These are phyloP conservation scores for Aspergillus pseudonomiae DNA, from an alignment of 2,329 filamentous ascomycete genomes.

Conservation along the genomic window DNA sequence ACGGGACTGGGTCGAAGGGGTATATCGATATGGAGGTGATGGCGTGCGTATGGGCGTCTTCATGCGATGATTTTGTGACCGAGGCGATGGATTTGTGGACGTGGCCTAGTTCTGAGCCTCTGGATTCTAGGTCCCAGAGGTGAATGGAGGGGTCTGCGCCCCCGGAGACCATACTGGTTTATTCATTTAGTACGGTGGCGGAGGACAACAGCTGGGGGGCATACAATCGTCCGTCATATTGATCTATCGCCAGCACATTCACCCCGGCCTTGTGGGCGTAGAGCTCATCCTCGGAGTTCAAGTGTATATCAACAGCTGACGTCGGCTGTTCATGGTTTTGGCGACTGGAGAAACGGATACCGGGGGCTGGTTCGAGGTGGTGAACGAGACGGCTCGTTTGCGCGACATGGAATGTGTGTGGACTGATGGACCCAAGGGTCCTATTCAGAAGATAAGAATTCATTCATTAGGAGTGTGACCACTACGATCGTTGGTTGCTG, in stretches of 20 bases:
- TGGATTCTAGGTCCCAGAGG: constrained; percentile 81
- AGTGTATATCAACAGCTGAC: constrained; percentile 12
- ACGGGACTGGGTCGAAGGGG: constrained; percentile 51
- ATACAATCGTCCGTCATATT: constrained; percentile 76
- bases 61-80: constrained; percentile 39
- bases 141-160: constrained; percentile 83
- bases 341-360: constrained; percentile 70
- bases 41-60: constrained; percentile 47
- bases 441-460: constrained; percentile 76
- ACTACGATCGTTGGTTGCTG: neutral
- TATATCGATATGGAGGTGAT: constrained; percentile 53
- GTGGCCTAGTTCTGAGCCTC: constrained; percentile 54
- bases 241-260: constrained; percentile 77
- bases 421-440: constrained; percentile 68
- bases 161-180: constrained; percentile 72
- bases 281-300: constrained; percentile 27
- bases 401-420: constrained; percentile 65
- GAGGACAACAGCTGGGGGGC: constrained; percentile 13
- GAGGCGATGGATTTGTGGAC: constrained; percentile 56
- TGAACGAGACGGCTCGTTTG: constrained; percentile 68
- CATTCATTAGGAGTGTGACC: constrained; percentile 61
- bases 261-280: constrained; percentile 76
- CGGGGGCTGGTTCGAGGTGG: constrained; percentile 68
- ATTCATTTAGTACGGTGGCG: constrained; percentile 16
- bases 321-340: constrained; percentile 10